Percentiles rank a stretch among this genome's conserved stretches.
Evolutionary conservation across 139 green algal genomes (phyloP).

Genomic region (Chlorella sp.): DNA sequence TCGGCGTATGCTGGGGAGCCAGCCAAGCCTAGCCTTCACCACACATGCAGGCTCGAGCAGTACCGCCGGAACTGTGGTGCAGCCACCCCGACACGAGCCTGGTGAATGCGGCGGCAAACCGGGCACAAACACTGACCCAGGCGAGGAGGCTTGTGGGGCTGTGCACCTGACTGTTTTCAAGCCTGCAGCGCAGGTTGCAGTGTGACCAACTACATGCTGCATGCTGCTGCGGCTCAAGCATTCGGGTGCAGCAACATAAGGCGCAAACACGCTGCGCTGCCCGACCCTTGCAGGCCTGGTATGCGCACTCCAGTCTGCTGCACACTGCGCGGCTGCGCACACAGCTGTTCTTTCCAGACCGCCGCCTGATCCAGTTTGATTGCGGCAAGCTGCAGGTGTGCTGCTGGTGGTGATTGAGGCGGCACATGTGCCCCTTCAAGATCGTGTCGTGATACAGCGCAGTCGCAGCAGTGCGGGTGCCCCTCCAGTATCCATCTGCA

Average conservation of each 20-base stretch:
- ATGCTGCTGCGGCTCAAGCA: too few species aligned
- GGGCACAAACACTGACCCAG: constrained; percentile 45
- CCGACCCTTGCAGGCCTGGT: background rate
- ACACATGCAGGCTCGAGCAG: constrained; percentile 62
- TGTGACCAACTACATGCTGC: too few species aligned
- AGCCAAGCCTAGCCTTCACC: too few species aligned
- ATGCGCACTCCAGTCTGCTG: constrained; percentile 55
- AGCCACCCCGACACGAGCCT: constrained; percentile 47
- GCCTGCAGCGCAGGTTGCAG: too few species aligned
- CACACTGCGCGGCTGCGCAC: constrained; percentile 75
- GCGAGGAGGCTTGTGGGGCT: background rate
- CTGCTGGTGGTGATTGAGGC: background rate
- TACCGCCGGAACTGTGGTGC: constrained; percentile 63
- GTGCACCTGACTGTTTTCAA: too few species aligned
- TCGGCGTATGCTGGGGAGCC: too few species aligned
- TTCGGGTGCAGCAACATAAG: too few species aligned
- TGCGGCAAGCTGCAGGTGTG: constrained; percentile 91
- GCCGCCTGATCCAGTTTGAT: constrained; percentile 94
- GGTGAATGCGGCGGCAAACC: constrained; percentile 43
- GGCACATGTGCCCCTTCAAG: too few species aligned
- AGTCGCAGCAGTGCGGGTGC: background rate
- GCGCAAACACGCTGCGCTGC: background rate
- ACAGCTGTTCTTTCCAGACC: constrained; percentile 97
- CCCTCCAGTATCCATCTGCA: too few species aligned
- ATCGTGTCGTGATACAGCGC: too few species aligned